A percentile compares a stretch with the other conserved stretches of the same genome.
Evolutionary conservation across 164 flowering plant species (phyloP).

Genomic region (Vitis labrusca): DNA sequence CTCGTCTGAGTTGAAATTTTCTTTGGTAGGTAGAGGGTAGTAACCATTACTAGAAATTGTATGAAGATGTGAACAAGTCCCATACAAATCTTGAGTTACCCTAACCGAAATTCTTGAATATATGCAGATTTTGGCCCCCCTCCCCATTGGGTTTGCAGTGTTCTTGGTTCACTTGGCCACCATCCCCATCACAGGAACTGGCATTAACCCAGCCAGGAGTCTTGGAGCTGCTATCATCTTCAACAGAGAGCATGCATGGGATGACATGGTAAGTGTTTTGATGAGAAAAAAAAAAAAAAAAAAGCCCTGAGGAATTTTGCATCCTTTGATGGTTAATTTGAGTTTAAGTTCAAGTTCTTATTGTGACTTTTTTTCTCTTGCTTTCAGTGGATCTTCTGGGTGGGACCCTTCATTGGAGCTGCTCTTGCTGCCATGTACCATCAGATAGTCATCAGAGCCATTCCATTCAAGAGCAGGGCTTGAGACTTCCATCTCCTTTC

Average conservation of each 20-base stretch:
- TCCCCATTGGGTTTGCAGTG: constrained; percentile 74
- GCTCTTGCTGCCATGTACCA: constrained; percentile 74
- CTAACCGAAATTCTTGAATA: too few species aligned
- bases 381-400: constrained; percentile 77
- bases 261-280: constrained; percentile 47
- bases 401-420: constrained; percentile 79
- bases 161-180: constrained; percentile 76
- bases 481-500: background rate
- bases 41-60: too few species aligned
- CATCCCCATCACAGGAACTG: constrained; percentile 76
- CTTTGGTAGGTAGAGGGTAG: too few species aligned
- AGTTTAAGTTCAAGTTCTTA: background rate
- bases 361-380: background rate
- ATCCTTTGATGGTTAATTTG: too few species aligned
- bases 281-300: too few species aligned
- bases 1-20: too few species aligned
- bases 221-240: constrained; percentile 71
- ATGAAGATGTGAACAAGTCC: too few species aligned
- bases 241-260: constrained; percentile 62
- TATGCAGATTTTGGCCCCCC: constrained; percentile 69
- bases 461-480: constrained; percentile 59
- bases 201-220: constrained; percentile 78
- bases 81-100: too few species aligned
- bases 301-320: background rate
- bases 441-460: constrained; percentile 66